Base-by-base conservation (phyloP, 2,329 filamentous ascomycete species). In the Claviceps cyperi region DNA sequence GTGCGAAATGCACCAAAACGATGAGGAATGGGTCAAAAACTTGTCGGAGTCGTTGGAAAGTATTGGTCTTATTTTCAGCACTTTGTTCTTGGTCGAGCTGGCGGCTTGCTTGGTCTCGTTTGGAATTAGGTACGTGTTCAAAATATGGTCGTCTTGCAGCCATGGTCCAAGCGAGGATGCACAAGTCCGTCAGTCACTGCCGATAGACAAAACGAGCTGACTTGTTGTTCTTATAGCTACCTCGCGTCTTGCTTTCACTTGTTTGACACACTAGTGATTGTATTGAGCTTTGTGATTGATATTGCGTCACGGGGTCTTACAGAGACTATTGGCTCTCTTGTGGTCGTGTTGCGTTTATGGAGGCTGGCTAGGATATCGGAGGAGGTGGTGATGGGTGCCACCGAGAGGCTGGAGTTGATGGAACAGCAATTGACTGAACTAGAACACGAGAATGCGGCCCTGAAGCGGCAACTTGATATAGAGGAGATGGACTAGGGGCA, bases 341-440 rank as follows among this genome's bases (percentile, higher is more conserved):
- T 86, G 46, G 72, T 86, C 28, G 70, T 84, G 4, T 66, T 86
- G 43, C 77, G 82, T 49, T 68, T 86, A 3, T 84, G 81, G 77
- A 73, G 83, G 15, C 73, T 86, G 43, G 77, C 84, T 60, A 84
- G 85, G 67, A 82, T 85, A 48, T 76, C 83, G 6, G 80, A 86
- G 58, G 82, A 86, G 62, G 69, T 84, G 53, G 76, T 75, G 32
- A 71, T 81, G 6, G 80, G 78, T 8, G 79, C 80, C 1, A 66
- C 76, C 37, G 80, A 84, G 63, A 70, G 78, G 59, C 75, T 80
- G 66, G 79, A 81, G 53, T 70, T 71, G 9, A 64, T 84, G 39
- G 69, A 77, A 54, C 63, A 69, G 48, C 64, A 70, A 50, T 66
- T 84, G 24, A 69, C 73, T 46, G 64, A 70, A 24, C 63, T 83